phyloP scores from a whole-genome alignment of 192 early-diverging fungal species.

The Coemansia sp. region DNA sequence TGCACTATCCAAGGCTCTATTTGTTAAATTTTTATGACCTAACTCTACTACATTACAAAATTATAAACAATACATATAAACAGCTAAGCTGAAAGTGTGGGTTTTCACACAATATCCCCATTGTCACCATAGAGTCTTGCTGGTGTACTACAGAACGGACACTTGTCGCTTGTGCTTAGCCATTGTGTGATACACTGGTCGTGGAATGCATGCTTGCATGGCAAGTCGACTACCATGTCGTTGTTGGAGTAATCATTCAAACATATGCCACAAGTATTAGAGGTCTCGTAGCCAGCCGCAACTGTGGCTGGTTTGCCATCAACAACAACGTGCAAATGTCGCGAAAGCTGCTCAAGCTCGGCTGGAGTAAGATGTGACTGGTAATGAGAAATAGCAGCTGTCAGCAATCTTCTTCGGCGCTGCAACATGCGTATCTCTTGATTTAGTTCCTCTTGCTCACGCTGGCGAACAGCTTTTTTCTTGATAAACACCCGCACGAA shows the following conservation, averaged over 20 bases:
- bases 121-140: neutral
- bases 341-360: neutral
- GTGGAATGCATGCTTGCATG: constrained; percentile 87
- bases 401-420: neutral
- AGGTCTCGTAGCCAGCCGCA: constrained; percentile 12
- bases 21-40: neutral
- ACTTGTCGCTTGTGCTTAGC: constrained; percentile 83
- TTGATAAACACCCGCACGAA: neutral
- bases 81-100: neutral
- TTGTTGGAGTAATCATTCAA: constrained; percentile 72
- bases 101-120: neutral
- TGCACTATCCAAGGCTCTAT: neutral
- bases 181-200: constrained; percentile 79
- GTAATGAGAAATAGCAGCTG: neutral
- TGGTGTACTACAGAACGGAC: constrained; percentile 70
- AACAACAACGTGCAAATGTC: no score
- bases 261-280: constrained; percentile 68
- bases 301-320: neutral
- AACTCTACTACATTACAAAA: neutral
- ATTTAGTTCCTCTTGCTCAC: neutral
- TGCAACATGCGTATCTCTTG: neutral
- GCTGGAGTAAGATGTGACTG: neutral
- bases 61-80: neutral
- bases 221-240: constrained; percentile 64
- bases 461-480: neutral